phyloP scores from a whole-genome alignment of 2,329 filamentous ascomycete genomes.

The Curvularia sp. region DNA sequence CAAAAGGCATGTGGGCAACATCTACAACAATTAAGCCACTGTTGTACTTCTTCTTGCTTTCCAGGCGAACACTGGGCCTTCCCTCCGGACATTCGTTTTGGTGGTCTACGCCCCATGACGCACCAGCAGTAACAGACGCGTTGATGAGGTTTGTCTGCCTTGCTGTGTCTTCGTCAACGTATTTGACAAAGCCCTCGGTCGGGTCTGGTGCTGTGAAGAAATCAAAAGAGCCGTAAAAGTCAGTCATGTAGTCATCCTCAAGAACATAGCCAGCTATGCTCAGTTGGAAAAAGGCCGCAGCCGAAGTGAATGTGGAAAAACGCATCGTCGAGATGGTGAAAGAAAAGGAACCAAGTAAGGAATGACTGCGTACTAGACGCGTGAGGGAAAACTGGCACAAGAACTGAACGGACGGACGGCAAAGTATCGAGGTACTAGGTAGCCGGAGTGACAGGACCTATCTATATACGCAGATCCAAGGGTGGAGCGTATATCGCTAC shows the following conservation, averaged over 20 bases:
- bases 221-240: slow-evolving; percentile 56
- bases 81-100: slow-evolving; percentile 48
- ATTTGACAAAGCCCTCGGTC: slow-evolving; percentile 54
- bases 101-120: slow-evolving; percentile 57
- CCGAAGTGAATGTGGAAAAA: slow-evolving; percentile 46
- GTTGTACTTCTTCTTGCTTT: slow-evolving; percentile 56
- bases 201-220: slow-evolving; percentile 55
- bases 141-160: slow-evolving; percentile 52
- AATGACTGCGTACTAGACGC: slow-evolving; percentile 47
- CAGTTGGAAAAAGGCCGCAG: slow-evolving; percentile 42
- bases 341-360: slow-evolving; percentile 31
- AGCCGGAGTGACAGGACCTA: slow-evolving; percentile 21
- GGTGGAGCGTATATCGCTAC: slow-evolving; percentile 13
- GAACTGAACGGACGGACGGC: slow-evolving; percentile 10
- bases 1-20: slow-evolving; percentile 60
- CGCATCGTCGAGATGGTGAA: slow-evolving; percentile 44
- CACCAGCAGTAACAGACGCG: slow-evolving; percentile 37
- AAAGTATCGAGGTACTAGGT: slow-evolving; percentile 17
- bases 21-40: slow-evolving; percentile 58
- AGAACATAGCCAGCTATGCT: slow-evolving; percentile 53
- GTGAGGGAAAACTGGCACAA: slow-evolving; percentile 26
- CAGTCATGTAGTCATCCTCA: slow-evolving; percentile 51
- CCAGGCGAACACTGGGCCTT: slow-evolving; percentile 57
- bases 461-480: slow-evolving; percentile 34
- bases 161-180: slow-evolving; percentile 50